phyloP scores from a whole-genome alignment of 1,284 basidiomycete species.

The Phellopilus nigrolimitatus region DNA sequence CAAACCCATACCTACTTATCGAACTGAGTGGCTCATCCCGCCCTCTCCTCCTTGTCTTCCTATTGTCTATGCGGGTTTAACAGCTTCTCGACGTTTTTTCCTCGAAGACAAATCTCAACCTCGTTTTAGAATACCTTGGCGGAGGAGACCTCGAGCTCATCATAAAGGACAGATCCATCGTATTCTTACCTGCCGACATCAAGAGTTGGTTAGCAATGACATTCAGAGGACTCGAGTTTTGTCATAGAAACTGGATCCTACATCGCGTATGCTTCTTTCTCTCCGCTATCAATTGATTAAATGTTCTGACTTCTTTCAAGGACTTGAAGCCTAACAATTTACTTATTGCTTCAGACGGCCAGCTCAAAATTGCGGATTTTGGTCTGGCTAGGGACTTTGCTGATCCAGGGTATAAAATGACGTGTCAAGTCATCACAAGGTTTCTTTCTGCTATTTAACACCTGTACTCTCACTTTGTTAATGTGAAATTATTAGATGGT shows the following conservation, averaged over 20 bases:
- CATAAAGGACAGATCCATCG: slow-evolving; percentile 88
- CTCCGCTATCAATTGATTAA: slow-evolving; percentile 1
- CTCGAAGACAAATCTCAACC: slow-evolving; percentile 92
- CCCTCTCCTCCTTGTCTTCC: no score
- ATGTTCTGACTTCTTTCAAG: slow-evolving; percentile 36
- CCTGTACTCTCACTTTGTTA: not conserved
- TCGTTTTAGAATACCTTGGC: slow-evolving; percentile 96
- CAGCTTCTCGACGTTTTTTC: slow-evolving; percentile 97
- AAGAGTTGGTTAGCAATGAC: slow-evolving; percentile 99
- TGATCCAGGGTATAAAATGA: slow-evolving; percentile 94
- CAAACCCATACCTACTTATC: not conserved
- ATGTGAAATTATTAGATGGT: slow-evolving; percentile 67
- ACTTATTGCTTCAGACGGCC: slow-evolving; percentile 86
- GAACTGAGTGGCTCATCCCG: no score
- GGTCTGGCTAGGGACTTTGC: slow-evolving; percentile 96
- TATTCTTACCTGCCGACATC: slow-evolving; percentile 94
- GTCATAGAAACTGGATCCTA: slow-evolving; percentile 89
- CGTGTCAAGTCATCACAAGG: slow-evolving; percentile 96
- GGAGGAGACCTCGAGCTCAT: slow-evolving; percentile 98
- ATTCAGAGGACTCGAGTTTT: slow-evolving; percentile 93
- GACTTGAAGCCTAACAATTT: slow-evolving; percentile 99
- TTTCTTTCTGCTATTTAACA: not conserved
- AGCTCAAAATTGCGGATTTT: slow-evolving; percentile 98
- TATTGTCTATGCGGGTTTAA: no score
- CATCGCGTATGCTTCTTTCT: slow-evolving; percentile 79